Base-by-base conservation (phyloP, 2,329 filamentous ascomycete species). In the Aspergillus japonicus region DNA sequence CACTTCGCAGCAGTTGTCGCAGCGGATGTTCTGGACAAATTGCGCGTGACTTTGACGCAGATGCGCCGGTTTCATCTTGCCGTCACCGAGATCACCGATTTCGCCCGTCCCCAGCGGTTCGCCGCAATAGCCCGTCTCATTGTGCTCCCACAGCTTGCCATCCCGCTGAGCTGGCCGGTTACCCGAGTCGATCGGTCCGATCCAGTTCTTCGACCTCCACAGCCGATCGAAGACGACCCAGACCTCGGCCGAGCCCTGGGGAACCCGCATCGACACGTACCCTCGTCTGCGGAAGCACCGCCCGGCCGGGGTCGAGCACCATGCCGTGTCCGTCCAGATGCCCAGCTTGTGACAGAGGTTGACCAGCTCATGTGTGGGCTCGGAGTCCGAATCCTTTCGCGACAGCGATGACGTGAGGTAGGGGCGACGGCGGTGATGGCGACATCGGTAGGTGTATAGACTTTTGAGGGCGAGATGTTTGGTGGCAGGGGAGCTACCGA, bases 201-300 rank as follows among this genome's bases (percentile, higher is more conserved):
- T 79, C 75, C 83, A 83, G 63, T 86, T 86, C 62, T 82, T 81
- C 47, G 82, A 85, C 60, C 84, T 75, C 84, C 84, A 86, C 49
- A 86, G 71, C 54, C 84, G 76, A 70, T 86, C 84, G 65, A 85
- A 86, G 4, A 85, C 83, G n/a, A 86, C 84, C 83, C 83, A 86
- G 5, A 86, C 83, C 66, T 86, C 84, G 42, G 81, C 77, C 19
- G 81, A 81, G 48, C 82, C 82, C 52, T 83, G 82, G 0, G 82
- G 81, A 53, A 81, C 81, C 54, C 83, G 78, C 70, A 82, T 82
- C 11, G 80, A 78, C 54, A 85, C 82, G 70, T 86, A 86, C 33
- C 84, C 82, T 62, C 82, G 80, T 62, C 84, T 72, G 57, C 84
- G 76, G 63, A 81, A 83, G 67, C 84, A 86, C 61, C 84, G 75